Evolutionary conservation across 2,329 filamentous ascomycete species (phyloP), one percentile per base, ranked within the genome.

Genomic region (Sordariomycetes sp.): DNA sequence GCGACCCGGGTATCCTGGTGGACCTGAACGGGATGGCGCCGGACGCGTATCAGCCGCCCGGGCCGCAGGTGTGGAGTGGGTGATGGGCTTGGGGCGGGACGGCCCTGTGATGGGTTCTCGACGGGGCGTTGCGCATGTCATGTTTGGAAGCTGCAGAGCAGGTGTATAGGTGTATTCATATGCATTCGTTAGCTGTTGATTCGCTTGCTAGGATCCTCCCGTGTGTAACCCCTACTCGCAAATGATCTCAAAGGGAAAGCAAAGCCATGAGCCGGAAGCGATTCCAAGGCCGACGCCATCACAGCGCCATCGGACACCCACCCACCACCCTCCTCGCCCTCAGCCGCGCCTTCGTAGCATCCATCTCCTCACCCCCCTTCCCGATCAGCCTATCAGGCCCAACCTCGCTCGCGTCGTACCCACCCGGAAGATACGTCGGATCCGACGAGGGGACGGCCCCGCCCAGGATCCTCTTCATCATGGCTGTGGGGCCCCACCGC

Each of bases 401-500:
- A 34, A 68, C 62, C 4, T 64, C 64, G 40, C 55, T 58, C n/a
- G 76, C 66, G 43, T 68, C 61, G 61, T 77, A 79, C 10, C 81
- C 81, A 55, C 75, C 64, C 0, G 79, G 76, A 60, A 69, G 69
- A 62, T 74, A 80, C 61, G 71, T 76, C 3, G 71, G 73, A 32
- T 73, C 69, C 53, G 79, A 73, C 20, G 76, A 77, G 0, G 79
- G 79, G 18, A 79, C 62, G 25, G 74, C 72, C 22, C 71, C 68
- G 2, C 79, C 77, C 32, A 76, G 63, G 4, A 72, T 54, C 65
- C 77, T 70, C 32, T 72, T 75, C 12, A 76, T 57, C 72, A 72
- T 74, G 0, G 72, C 78, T 54, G 65, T 65, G 0, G 71, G 77
- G 32, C 74, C 76, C 76, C 73, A 83, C 50, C 72, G 72, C 60